These are phyloP conservation scores for Rutidosis leptorrhynchoides DNA, from an alignment of 129 eudicot genomes.

Conservation along the genomic window DNA sequence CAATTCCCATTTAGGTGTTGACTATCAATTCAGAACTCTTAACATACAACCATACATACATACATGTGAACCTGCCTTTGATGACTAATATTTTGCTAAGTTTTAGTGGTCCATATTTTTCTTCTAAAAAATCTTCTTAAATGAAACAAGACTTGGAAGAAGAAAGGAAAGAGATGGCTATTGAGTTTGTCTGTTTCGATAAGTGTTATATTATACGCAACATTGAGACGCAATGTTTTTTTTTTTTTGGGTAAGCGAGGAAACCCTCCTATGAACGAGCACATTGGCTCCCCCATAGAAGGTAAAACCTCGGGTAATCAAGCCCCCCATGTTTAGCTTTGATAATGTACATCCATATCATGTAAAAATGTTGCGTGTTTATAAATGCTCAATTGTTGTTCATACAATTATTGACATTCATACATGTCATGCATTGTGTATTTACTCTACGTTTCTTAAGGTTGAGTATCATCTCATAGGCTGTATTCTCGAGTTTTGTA, in stretches of 20 bases:
- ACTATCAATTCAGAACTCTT: slow-evolving; percentile 2
- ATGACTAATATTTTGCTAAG: background rate
- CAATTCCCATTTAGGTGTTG: background rate
- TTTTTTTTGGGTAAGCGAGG: no score
- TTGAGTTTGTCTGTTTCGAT: background rate
- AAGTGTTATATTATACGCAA: background rate
- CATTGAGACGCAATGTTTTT: background rate
- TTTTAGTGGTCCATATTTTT: background rate
- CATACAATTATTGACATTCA: background rate
- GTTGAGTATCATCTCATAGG: no score
- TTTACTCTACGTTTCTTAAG: slow-evolving; percentile 14
- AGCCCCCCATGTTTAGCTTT: no score
- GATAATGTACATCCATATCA: background rate
- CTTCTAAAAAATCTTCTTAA: background rate
- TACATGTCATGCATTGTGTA: background rate
- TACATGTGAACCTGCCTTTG: slow-evolving; percentile 5
- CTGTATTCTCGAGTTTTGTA: no score
- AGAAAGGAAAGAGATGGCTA: slow-evolving; percentile 8
- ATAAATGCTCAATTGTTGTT: background rate
- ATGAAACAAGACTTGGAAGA: background rate
- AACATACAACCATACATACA: background rate
- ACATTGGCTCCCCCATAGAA: no score
- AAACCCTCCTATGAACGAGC: no score
- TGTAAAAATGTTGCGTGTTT: background rate
- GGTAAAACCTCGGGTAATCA: no score